Conservation (phyloP, 1,284 basidiomycete species). For the Trichosporon inkin region DNA sequence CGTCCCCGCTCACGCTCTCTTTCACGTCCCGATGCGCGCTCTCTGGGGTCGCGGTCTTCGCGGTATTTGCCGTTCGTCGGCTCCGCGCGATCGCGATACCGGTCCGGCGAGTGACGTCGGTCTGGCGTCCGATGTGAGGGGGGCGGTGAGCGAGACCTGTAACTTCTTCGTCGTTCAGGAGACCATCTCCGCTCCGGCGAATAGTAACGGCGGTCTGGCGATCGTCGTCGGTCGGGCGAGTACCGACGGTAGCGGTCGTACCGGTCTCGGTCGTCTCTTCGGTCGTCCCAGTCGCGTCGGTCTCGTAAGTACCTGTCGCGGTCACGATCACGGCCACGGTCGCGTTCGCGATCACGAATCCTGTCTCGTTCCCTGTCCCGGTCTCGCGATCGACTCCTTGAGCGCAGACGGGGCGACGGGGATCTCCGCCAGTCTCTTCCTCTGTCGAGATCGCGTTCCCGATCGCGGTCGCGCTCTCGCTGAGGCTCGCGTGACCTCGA, state of each 20-base stretch:
- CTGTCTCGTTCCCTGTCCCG: slow-evolving; percentile 8
- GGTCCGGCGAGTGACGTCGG: not conserved
- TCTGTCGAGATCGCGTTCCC: slow-evolving; percentile 6
- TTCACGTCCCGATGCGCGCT: not conserved
- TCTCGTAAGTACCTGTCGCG: slow-evolving; percentile 11
- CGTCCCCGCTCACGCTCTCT: slow-evolving; percentile 5
- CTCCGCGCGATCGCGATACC: slow-evolving; percentile 4
- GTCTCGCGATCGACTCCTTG: slow-evolving; percentile 9
- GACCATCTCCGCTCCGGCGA: not conserved
- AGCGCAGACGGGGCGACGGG: slow-evolving; percentile 5
- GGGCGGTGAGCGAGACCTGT: slow-evolving; percentile 5
- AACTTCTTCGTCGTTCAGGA: slow-evolving; percentile 3
- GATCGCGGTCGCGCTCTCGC: slow-evolving; percentile 3
- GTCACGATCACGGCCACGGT: slow-evolving; percentile 12
- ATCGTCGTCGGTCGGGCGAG: not conserved
- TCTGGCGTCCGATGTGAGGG: not conserved
- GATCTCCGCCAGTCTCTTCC: not conserved
- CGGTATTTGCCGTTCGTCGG: slow-evolving; percentile 2
- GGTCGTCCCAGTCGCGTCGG: slow-evolving; percentile 10
- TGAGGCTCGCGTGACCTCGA: slow-evolving; percentile 4
- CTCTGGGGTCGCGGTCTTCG: not conserved
- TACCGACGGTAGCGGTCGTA: slow-evolving; percentile 1
- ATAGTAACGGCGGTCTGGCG: slow-evolving; percentile 8
- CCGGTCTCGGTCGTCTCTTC: slow-evolving; percentile 10
- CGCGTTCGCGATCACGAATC: slow-evolving; percentile 11